Evolutionary conservation across 2,329 filamentous ascomycete species (phyloP).

Genomic region (Penicillium sumatraense): DNA sequence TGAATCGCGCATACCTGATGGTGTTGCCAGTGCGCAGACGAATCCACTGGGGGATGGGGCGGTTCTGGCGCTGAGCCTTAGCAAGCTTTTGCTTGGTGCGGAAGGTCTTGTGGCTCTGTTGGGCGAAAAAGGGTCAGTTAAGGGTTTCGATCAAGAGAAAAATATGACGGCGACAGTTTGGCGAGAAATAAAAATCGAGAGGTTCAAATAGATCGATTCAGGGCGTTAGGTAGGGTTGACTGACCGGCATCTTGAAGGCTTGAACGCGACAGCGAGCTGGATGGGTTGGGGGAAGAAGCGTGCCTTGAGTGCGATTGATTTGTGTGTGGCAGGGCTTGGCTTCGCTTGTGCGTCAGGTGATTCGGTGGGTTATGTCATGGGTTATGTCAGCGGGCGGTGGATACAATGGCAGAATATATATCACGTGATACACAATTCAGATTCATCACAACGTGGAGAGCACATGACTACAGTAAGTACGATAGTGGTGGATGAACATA

Average conservation of each 20-base stretch:
- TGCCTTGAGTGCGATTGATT: slow-evolving; percentile 38
- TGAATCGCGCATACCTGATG: slow-evolving; percentile 78
- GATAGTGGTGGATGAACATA: too few relatives aligned
- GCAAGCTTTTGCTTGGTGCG: slow-evolving; percentile 99
- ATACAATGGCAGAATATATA: not conserved
- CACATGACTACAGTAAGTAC: too few relatives aligned
- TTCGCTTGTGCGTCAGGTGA: slow-evolving; percentile 47
- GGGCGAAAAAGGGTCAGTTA: slow-evolving; percentile 21
- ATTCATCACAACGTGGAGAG: too few relatives aligned
- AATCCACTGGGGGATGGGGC: slow-evolving; percentile 99
- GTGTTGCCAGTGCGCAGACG: slow-evolving; percentile 97
- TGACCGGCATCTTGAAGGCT: slow-evolving; percentile 62
- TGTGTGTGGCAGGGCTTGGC: slow-evolving; percentile 49
- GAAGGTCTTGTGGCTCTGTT: slow-evolving; percentile 99
- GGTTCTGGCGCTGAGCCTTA: slow-evolving; percentile 99
- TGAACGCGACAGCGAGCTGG: slow-evolving; percentile 46
- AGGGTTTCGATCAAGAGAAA: not conserved
- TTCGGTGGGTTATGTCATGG: not conserved
- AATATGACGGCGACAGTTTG: not conserved
- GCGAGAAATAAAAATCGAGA: not conserved
- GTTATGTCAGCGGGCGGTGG: not conserved
- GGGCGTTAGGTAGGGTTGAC: slow-evolving; percentile 20
- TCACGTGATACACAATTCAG: not conserved
- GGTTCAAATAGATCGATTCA: not conserved
- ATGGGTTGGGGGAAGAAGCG: slow-evolving; percentile 41